A percentile compares a stretch with the other conserved stretches of the same genome.
phyloP scores from a whole-genome alignment of 176 grass and related monocot genomes.

The Raddia guianensis region DNA sequence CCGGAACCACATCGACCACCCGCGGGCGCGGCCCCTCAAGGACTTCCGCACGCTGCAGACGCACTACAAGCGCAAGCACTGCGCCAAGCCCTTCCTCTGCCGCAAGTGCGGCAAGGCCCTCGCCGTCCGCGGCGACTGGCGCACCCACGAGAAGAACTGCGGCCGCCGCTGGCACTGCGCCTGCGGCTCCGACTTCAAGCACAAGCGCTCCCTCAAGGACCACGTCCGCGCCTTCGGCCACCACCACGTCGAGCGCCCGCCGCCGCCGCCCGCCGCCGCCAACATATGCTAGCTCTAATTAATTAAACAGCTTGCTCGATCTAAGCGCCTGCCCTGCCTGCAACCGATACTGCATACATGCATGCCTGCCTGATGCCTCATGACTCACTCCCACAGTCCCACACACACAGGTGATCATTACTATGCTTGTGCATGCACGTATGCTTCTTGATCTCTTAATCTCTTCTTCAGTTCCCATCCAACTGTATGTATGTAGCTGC shows the following conservation, averaged over 20 bases:
- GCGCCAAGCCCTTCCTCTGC: slow-evolving; percentile 65
- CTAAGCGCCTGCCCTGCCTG: too few relatives aligned
- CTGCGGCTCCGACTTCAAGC: slow-evolving; percentile 76
- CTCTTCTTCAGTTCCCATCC: neutral
- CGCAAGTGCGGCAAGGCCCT: slow-evolving; percentile 74
- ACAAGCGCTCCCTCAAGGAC: slow-evolving; percentile 78
- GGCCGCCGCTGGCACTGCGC: slow-evolving; percentile 54
- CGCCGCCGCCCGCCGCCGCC: neutral
- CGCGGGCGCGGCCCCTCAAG: slow-evolving; percentile 58
- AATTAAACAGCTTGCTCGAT: neutral
- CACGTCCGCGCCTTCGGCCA: slow-evolving; percentile 60
- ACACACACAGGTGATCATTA: neutral
- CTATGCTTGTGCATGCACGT: slow-evolving; percentile 3
- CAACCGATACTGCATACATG: too few relatives aligned
- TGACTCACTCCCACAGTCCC: too few relatives aligned
- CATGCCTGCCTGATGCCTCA: too few relatives aligned
- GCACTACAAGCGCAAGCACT: slow-evolving; percentile 66
- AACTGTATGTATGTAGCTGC: neutral
- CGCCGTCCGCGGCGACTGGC: slow-evolving; percentile 93
- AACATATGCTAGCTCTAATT: neutral
- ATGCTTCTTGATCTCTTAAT: neutral
- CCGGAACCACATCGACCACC: slow-evolving; percentile 66
- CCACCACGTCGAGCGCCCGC: slow-evolving; percentile 39
- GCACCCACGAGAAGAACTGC: slow-evolving; percentile 96
- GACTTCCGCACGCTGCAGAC: slow-evolving; percentile 77